Conservation (phyloP, 768 basidiomycete genomes). For the Psilocybe cubensis region DNA sequence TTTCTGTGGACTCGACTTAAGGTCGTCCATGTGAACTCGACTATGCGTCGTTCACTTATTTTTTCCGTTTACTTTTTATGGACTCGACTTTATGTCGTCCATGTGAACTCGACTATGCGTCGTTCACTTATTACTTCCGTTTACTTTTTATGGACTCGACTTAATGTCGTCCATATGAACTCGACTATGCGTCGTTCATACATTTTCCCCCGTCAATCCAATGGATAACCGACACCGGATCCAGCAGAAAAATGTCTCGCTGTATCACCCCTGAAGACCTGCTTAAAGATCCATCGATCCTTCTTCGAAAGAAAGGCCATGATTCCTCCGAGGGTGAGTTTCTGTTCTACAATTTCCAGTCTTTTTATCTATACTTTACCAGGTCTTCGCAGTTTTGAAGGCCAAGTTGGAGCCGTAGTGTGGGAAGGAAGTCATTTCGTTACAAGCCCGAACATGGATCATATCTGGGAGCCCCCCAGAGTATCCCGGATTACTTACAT, state of each 20-base stretch:
- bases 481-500: not conserved
- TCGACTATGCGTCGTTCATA: conserved; percentile 8
- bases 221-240: not conserved
- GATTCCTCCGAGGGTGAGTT: not conserved
- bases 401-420: conserved; percentile 11
- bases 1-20: no score
- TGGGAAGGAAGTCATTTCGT: conserved; percentile 9
- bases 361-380: not conserved
- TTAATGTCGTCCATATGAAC: conserved; percentile 1
- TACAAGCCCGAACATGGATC: conserved; percentile 14
- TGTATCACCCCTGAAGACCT: not conserved
- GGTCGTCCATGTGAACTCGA: no score
- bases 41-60: not conserved
- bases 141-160: conserved; percentile 4
- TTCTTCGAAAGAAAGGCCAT: not conserved
- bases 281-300: not conserved
- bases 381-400: not conserved
- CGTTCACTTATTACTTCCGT: no score
- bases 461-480: conserved; percentile 4
- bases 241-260: not conserved
- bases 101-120: not conserved
- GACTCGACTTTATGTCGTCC: no score
- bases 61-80: not conserved
- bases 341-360: not conserved
- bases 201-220: not conserved